Evolutionary conservation across 176 grass and related monocot species (phyloP).

Genomic region (Dactylis glomerata): DNA sequence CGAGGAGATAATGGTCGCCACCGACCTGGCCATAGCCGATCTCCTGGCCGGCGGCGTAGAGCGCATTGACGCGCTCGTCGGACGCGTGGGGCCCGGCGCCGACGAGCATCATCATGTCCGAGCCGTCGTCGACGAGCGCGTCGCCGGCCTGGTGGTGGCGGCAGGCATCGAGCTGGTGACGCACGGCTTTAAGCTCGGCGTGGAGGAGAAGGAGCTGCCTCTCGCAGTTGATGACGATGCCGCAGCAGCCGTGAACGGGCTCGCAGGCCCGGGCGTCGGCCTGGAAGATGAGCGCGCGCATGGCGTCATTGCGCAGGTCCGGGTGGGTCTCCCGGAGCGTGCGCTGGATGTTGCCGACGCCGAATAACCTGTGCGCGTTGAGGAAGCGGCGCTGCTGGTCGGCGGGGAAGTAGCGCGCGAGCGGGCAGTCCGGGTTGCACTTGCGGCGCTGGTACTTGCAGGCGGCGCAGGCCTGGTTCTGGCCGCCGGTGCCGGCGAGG

Average conservation of each 20-base stretch:
- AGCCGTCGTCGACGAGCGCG: slow-evolving; percentile 1
- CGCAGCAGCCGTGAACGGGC: slow-evolving; percentile 36
- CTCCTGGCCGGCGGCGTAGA: slow-evolving; percentile 17
- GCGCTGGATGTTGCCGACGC: slow-evolving; percentile 53
- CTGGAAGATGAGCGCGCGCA: slow-evolving; percentile 49
- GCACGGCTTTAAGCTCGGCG: background rate
- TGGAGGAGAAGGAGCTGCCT: background rate
- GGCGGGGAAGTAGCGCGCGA: slow-evolving; percentile 64
- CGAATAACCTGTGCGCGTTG: slow-evolving; percentile 58
- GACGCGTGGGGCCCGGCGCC: background rate
- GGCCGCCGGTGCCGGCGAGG: background rate
- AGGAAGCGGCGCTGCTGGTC: slow-evolving; percentile 58
- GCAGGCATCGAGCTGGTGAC: slow-evolving; percentile 6
- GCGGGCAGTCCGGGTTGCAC: slow-evolving; percentile 54
- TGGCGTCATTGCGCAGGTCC: slow-evolving; percentile 32
- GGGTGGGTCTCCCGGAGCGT: slow-evolving; percentile 23
- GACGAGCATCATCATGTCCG: background rate
- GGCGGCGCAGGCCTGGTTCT: slow-evolving; percentile 58
- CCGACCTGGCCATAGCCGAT: background rate
- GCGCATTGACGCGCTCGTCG: background rate
- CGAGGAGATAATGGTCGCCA: background rate
- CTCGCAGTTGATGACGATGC: background rate
- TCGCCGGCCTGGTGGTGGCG: background rate
- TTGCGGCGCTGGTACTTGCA: slow-evolving; percentile 69
- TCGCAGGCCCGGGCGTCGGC: slow-evolving; percentile 40